Conservation (phyloP, 2,329 filamentous ascomycete genomes). For the Penicillium hordei region DNA sequence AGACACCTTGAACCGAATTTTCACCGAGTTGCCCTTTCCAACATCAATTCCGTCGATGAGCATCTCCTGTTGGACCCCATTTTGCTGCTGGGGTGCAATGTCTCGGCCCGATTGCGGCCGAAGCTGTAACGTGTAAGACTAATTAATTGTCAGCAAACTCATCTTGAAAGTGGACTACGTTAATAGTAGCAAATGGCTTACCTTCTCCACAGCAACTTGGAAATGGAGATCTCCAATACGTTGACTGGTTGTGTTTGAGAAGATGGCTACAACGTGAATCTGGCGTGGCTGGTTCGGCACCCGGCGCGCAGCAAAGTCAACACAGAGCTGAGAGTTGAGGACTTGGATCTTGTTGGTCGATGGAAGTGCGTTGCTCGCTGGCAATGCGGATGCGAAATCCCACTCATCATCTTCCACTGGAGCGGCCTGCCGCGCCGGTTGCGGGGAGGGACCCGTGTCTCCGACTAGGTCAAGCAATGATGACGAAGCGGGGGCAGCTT, state of each 20-base stretch:
- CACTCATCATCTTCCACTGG: constrained; percentile 79
- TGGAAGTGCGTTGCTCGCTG: constrained; percentile 57
- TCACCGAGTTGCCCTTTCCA: constrained; percentile 74
- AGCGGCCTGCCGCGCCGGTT: constrained; percentile 35
- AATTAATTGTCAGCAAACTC: constrained; percentile 1
- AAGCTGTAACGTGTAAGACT: constrained; percentile 63
- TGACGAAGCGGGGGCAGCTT: constrained; percentile 25
- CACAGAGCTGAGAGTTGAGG: constrained; percentile 67
- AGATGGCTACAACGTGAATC: constrained; percentile 72
- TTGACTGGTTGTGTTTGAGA: constrained; percentile 75
- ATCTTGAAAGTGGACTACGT: neutral
- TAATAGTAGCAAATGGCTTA: constrained; percentile 42
- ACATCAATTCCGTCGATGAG: constrained; percentile 71
- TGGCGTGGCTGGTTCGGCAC: constrained; percentile 53
- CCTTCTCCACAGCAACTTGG: constrained; percentile 90
- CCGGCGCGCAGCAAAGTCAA: constrained; percentile 70
- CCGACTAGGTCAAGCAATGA: constrained; percentile 38
- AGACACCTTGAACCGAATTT: constrained; percentile 83
- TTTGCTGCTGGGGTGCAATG: constrained; percentile 68
- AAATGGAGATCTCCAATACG: constrained; percentile 80
- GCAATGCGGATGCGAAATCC: constrained; percentile 86
- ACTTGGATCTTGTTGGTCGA: constrained; percentile 65
- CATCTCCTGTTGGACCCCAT: constrained; percentile 80
- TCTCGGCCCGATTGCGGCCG: constrained; percentile 80
- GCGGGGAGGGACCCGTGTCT: constrained; percentile 23